Conservation (phyloP, 192 early-diverging fungal species). For the Coemansia sp. region DNA sequence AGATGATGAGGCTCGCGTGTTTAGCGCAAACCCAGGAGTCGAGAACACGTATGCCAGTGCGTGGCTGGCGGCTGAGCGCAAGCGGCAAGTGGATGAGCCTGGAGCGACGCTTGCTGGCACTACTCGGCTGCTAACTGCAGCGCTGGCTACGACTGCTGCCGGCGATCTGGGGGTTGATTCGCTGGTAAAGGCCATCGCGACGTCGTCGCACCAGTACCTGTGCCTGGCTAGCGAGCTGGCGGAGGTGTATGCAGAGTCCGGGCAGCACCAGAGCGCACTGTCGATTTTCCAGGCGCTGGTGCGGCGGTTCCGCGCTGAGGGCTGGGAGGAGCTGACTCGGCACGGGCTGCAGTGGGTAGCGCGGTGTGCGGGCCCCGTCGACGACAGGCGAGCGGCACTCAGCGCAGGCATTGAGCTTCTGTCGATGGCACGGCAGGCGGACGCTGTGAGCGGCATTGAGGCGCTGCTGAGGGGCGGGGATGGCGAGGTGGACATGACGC, state of each 20-base stretch:
- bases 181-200: background rate
- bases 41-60: conserved; percentile 34
- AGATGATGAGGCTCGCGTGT: background rate
- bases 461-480: background rate
- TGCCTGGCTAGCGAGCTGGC: conserved; percentile 20
- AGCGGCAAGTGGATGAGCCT: background rate
- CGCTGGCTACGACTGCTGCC: background rate
- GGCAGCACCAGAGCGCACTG: conserved; percentile 4
- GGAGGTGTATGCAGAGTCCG: conserved; percentile 6
- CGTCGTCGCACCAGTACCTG: background rate
- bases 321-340: conserved; percentile 25
- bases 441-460: background rate
- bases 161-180: background rate
- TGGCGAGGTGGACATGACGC: conserved; percentile 29
- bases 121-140: conserved; percentile 1
- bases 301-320: conserved; percentile 21
- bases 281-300: conserved; percentile 15
- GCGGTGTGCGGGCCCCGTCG: conserved; percentile 1
- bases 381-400: background rate
- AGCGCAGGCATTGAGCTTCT: conserved; percentile 29
- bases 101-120: background rate
- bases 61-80: conserved; percentile 27
- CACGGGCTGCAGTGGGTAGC: conserved; percentile 27
- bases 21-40: conserved; percentile 35
- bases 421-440: background rate